Percentiles rank a stretch among this genome's conserved stretches.
These are phyloP conservation scores for Globisporangium carolinianum DNA, from an alignment of 352 stramenopile genomes.

Conservation along the genomic window DNA sequence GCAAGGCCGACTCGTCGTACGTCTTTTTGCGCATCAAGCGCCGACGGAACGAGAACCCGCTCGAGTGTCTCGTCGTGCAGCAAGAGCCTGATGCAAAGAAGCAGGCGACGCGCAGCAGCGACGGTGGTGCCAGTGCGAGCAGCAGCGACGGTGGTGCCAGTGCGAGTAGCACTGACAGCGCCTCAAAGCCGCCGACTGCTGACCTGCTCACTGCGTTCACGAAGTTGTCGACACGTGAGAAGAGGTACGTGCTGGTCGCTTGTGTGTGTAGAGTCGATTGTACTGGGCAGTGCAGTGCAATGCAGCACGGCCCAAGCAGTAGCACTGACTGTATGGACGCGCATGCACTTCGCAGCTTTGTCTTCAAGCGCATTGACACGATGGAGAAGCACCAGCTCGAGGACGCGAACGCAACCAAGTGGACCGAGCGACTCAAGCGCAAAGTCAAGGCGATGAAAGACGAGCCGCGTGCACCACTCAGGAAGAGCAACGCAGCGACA, in stretches of 20 bases:
- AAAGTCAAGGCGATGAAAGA: slow-evolving; percentile 58
- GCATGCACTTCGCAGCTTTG: slow-evolving; percentile 21
- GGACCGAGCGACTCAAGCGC: slow-evolving; percentile 57
- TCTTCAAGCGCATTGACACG: slow-evolving; percentile 83
- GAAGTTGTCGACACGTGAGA: slow-evolving; percentile 58
- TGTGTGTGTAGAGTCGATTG: not conserved
- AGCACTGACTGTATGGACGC: not conserved
- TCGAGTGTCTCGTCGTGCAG: slow-evolving; percentile 63
- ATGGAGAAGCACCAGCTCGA: slow-evolving; percentile 46
- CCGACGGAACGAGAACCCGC: slow-evolving; percentile 73
- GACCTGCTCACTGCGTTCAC: slow-evolving; percentile 52
- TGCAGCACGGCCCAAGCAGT: not conserved
- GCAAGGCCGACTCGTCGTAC: slow-evolving; percentile 24
- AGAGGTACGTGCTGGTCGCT: slow-evolving; percentile 12
- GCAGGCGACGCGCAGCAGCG: not conserved
- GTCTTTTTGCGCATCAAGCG: slow-evolving; percentile 81
- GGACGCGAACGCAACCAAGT: slow-evolving; percentile 35
- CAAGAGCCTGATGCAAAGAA: slow-evolving; percentile 25
- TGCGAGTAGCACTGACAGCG: not conserved
- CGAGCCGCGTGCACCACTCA: slow-evolving; percentile 23
- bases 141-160: not conserved
- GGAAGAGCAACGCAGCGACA: slow-evolving; percentile 14
- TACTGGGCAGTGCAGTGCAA: no score
- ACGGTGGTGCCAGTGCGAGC: not conserved
- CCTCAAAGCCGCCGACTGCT: slow-evolving; percentile 4